A percentile compares a stretch with the other conserved stretches of the same genome.
These are phyloP conservation scores for Spiraea crenata DNA, from an alignment of 331 rosid species.

Conservation along the genomic window DNA sequence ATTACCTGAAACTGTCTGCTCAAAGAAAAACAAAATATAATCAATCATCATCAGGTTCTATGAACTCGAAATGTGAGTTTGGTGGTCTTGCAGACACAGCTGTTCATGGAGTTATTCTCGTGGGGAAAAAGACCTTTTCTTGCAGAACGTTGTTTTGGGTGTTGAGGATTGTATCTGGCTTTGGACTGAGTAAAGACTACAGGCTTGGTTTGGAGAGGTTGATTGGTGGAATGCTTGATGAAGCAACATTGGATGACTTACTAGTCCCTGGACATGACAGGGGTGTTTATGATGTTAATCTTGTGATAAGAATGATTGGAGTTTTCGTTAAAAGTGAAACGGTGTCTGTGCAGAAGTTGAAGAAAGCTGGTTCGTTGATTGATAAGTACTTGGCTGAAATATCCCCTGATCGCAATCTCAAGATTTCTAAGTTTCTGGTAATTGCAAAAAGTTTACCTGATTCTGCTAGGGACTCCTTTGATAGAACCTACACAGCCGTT, in stretches of 20 bases:
- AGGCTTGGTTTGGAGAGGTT: constrained; percentile 60
- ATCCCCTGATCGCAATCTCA: constrained; percentile 80
- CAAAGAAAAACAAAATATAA: constrained; percentile 30
- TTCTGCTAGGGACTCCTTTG: constrained; percentile 64
- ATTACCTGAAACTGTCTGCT: constrained; percentile 57
- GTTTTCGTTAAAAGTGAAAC: constrained; percentile 54
- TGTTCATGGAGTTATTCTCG: constrained; percentile 53
- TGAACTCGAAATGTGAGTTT: constrained; percentile 20
- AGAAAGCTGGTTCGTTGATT: constrained; percentile 62
- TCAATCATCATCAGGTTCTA: background rate
- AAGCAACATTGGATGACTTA: constrained; percentile 81
- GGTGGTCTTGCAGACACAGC: constrained; percentile 55
- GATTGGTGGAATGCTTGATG: constrained; percentile 69
- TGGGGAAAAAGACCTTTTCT: constrained; percentile 49
- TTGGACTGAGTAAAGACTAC: constrained; percentile 53
- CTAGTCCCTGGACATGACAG: constrained; percentile 62
- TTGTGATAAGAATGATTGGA: constrained; percentile 65
- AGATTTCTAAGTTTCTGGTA: constrained; percentile 70
- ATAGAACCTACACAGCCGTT: constrained; percentile 73
- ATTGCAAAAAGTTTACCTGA: constrained; percentile 83
- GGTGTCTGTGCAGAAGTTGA: constrained; percentile 45
- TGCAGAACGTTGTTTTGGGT: constrained; percentile 82
- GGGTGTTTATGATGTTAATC: constrained; percentile 68
- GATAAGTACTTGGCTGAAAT: constrained; percentile 80
- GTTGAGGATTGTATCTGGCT: constrained; percentile 56